Conservation (phyloP, 1,139 yeast genomes). For the Nematodospora anomalae region DNA sequence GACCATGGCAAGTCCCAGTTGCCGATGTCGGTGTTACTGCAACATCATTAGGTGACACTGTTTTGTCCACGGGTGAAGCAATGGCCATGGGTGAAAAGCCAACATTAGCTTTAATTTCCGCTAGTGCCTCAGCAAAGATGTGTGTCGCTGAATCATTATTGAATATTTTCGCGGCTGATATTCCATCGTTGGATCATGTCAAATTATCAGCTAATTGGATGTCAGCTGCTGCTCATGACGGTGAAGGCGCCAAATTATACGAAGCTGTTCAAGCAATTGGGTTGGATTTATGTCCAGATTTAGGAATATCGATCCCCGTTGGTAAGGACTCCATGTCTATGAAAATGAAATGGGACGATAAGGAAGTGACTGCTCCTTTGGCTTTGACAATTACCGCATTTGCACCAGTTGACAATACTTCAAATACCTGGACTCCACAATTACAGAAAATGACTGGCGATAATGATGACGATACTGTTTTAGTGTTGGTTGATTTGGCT, state of each 20-base stretch:
- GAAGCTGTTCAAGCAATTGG: constrained; percentile 98
- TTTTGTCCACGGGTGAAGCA: constrained; percentile 87
- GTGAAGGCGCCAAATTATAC: constrained; percentile 93
- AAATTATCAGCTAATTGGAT: constrained; percentile 98
- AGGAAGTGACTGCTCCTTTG: constrained; percentile 92
- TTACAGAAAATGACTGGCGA: constrained; percentile 49
- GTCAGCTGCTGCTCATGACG: constrained; percentile 94
- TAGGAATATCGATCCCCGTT: constrained; percentile 92
- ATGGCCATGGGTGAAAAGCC: constrained; percentile 98
- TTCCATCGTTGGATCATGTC: constrained; percentile 70
- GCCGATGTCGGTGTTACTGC: constrained; percentile 99
- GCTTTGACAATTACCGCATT: constrained; percentile 92
- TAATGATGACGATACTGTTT: constrained; percentile 49
- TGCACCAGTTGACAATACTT: constrained; percentile 80
- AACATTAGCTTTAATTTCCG: constrained; percentile 79
- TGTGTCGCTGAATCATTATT: constrained; percentile 93
- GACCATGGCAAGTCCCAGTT: constrained; percentile 99
- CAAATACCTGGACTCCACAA: constrained; percentile 95
- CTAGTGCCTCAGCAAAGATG: constrained; percentile 97
- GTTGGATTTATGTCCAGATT: constrained; percentile 87
- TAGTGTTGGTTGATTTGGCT: constrained; percentile 82
- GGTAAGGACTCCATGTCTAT: constrained; percentile 99
- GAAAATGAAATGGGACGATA: constrained; percentile 97
- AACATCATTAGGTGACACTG: constrained; percentile 77
- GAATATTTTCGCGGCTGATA: constrained; percentile 88